Base-by-base conservation (phyloP, 352 stramenopile species). In the Plasmopara halstedii region DNA sequence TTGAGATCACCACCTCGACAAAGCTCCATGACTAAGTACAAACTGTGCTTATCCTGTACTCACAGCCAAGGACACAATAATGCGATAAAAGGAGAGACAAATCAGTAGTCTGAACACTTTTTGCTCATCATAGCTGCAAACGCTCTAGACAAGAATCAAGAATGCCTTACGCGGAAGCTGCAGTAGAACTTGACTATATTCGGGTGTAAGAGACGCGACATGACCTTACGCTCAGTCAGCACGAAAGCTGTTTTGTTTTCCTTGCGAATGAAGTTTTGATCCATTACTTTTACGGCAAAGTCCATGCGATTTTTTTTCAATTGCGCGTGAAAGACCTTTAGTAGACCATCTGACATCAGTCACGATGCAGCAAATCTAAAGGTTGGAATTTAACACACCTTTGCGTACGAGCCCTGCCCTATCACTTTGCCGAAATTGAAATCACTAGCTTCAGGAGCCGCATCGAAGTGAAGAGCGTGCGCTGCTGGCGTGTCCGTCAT, bases 231-330 rank as follows among this genome's bases (percentile, higher is more conserved):
- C 63, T 96, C 85, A n/a, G 83, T 94, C 45, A 96, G 75, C 42
- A 94, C 81, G 48, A 92, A 90, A n/a, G 71, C 79, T 33, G 84
- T 83, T 59, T 96, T 95, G 58, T 95, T 94, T 58, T 95, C 85
- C 58, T 89, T 90, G 64, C 81, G 81, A 39, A 96, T 94, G 50
- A 90, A 91, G 46, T 58, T 64, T 61, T 96, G 84, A 52, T 96
- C 84, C 84, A 96, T 96, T 41, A 96, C 84, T 52, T 96, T 96
- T 38, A 96, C 68, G 2, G 85, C 85, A 27, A 95, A 86, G 49
- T 96, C 80, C 53, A 77, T 56, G 38, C 58, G 64, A 43, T 63
- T 85, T 35, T 77, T 78, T 62, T 96, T 96, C 44, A 85, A 62
- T 27, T 83, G 75, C 38, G 83, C 83, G 69, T 95, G 83, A 40